Percentiles rank a stretch among this genome's conserved stretches.
Conservation (phyloP, 192 early-diverging fungal genomes). For the Linnemannia elongata region DNA sequence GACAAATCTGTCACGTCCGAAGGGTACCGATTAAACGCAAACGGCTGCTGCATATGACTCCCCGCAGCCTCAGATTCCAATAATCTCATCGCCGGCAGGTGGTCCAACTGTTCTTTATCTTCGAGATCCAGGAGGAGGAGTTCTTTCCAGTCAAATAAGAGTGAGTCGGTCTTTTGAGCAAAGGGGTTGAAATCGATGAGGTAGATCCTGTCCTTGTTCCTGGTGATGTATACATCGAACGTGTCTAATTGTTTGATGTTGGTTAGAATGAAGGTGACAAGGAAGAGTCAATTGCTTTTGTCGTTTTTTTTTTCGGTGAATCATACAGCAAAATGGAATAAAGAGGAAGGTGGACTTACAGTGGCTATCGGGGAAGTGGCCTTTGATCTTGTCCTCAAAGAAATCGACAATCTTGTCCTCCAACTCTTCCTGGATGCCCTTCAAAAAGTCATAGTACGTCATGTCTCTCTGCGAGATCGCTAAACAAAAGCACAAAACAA, state of each 20-base stretch:
- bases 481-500: constrained; percentile 14
- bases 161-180: constrained; percentile 79
- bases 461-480: constrained; percentile 89
- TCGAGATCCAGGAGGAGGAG: constrained; percentile 62
- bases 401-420: constrained; percentile 71
- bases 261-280: neutral
- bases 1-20: constrained; percentile 82
- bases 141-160: constrained; percentile 90
- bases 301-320: neutral
- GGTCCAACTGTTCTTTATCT: neutral
- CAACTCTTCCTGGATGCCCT: constrained; percentile 69
- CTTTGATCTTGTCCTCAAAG: constrained; percentile 73
- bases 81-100: constrained; percentile 15
- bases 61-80: constrained; percentile 60
- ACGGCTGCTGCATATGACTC: constrained; percentile 56
- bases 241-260: constrained; percentile 66
- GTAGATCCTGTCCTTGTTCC: constrained; percentile 71
- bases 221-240: constrained; percentile 91
- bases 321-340: constrained; percentile 8
- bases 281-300: neutral
- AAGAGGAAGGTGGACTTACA: constrained; percentile 66
- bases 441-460: constrained; percentile 87
- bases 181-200: constrained; percentile 97
- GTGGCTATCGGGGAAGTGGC: constrained; percentile 71
- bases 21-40: constrained; percentile 76